A percentile compares a stretch with the other conserved stretches of the same genome.
phyloP scores from a whole-genome alignment of 1,139 yeast species.

The Wickerhamomyces sp. region DNA sequence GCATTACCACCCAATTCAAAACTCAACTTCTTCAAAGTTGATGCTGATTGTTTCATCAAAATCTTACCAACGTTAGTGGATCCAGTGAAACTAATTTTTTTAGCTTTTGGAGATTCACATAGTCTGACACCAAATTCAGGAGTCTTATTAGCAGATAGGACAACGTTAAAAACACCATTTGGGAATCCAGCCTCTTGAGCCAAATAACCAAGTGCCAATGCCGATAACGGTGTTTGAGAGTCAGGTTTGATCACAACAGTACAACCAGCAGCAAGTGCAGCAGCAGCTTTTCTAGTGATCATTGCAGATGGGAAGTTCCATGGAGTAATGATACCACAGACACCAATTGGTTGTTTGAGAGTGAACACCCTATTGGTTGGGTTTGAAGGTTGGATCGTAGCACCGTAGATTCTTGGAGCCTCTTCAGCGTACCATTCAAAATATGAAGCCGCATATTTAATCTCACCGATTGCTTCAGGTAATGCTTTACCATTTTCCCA shows the following conservation, averaged over 20 bases:
- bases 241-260: slow-evolving; percentile 90
- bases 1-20: slow-evolving; percentile 95
- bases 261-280: slow-evolving; percentile 92
- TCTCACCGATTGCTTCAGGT: slow-evolving; percentile 73
- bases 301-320: slow-evolving; percentile 96
- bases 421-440: slow-evolving; percentile 88
- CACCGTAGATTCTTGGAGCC: slow-evolving; percentile 74
- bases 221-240: slow-evolving; percentile 81
- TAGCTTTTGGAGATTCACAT: slow-evolving; percentile 62
- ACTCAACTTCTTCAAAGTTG: slow-evolving; percentile 76
- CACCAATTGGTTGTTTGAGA: slow-evolving; percentile 79
- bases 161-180: slow-evolving; percentile 72
- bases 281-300: slow-evolving; percentile 89
- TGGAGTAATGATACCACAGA: slow-evolving; percentile 86
- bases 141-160: slow-evolving; percentile 51
- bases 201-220: slow-evolving; percentile 72
- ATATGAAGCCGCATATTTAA: slow-evolving; percentile 71
- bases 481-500: slow-evolving; percentile 84
- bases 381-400: slow-evolving; percentile 60
- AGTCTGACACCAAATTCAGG: slow-evolving; percentile 59
- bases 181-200: slow-evolving; percentile 83
- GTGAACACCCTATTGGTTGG: slow-evolving; percentile 57
- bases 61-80: slow-evolving; percentile 81
- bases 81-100: slow-evolving; percentile 86
- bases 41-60: slow-evolving; percentile 70